phyloP scores from a whole-genome alignment of 768 basidiomycete species.

The Termitomyces sp. region DNA sequence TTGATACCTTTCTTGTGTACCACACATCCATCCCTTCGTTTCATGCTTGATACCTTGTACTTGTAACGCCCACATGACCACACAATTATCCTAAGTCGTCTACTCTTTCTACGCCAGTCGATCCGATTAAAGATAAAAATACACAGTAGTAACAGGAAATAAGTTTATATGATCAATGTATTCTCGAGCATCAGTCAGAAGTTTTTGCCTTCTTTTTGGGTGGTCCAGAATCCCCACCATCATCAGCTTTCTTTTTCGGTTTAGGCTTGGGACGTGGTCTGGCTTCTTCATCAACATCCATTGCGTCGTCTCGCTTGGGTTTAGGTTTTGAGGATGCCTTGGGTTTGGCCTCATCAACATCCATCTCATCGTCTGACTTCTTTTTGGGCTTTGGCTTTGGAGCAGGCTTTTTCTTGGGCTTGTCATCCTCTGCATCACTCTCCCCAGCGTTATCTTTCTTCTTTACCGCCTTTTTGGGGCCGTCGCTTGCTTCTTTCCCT shows the following conservation, averaged over 20 bases:
- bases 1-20: conserved; percentile 1
- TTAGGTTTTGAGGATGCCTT: conserved; percentile 30
- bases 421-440: conserved; percentile 45
- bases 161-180: background rate
- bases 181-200: conserved; percentile 25
- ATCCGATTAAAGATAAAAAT: conserved; percentile 12
- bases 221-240: conserved; percentile 41
- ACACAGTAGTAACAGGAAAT: conserved; percentile 6
- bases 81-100: background rate
- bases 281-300: conserved; percentile 41
- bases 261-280: conserved; percentile 38
- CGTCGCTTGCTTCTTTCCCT: conserved; percentile 33
- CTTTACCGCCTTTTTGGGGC: conserved; percentile 30
- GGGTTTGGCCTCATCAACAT: conserved; percentile 34
- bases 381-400: conserved; percentile 42
- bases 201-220: conserved; percentile 77
- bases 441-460: conserved; percentile 38
- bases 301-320: conserved; percentile 32
- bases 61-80: conserved; percentile 3
- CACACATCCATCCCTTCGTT: background rate
- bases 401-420: conserved; percentile 35
- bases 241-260: conserved; percentile 32
- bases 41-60: conserved; percentile 5
- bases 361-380: conserved; percentile 40
- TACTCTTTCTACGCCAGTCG: conserved; percentile 1